phyloP scores from a whole-genome alignment of 148 eudicot species.

The Agrostemma githago region DNA sequence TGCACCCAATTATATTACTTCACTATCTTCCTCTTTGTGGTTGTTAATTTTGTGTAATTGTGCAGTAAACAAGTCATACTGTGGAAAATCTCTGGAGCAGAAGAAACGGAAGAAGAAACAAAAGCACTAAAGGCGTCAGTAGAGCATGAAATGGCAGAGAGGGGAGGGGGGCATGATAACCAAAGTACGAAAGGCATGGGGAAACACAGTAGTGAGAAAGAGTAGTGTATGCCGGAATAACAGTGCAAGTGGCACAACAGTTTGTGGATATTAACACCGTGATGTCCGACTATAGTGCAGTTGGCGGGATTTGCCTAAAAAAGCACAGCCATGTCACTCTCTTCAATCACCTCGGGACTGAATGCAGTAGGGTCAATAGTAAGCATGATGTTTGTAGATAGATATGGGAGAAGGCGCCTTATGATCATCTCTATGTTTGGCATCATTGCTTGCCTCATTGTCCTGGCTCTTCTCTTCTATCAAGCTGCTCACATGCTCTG shows the following conservation, averaged over 20 bases:
- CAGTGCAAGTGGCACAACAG: conserved; percentile 86
- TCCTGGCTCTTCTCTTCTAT: conserved; percentile 45
- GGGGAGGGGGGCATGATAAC: conserved; percentile 32
- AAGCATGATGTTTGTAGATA: conserved; percentile 78
- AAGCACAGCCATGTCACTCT: conserved; percentile 77
- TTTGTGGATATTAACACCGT: conserved; percentile 78
- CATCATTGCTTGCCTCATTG: conserved; percentile 55
- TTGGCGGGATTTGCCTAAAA: conserved; percentile 84
- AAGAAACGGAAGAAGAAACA: conserved; percentile 69
- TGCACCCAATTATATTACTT: too few relatives aligned
- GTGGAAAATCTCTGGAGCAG: conserved; percentile 52
- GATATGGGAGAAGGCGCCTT: conserved; percentile 70
- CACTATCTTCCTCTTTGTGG: neutral
- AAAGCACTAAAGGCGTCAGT: conserved; percentile 52
- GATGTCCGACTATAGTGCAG: conserved; percentile 85
- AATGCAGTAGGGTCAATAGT: conserved; percentile 65
- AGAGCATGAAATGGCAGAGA: conserved; percentile 46
- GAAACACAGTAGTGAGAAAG: conserved; percentile 55
- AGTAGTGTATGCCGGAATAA: conserved; percentile 75
- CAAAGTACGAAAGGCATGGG: conserved; percentile 50
- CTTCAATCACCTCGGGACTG: conserved; percentile 72
- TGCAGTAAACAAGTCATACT: conserved; percentile 53
- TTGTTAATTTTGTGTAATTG: neutral
- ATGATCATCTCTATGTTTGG: conserved; percentile 78
- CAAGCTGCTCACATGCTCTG: conserved; percentile 61